A percentile compares a stretch with the other conserved stretches of the same genome.
Conservation (phyloP, 768 basidiomycete species). For the Boletus vinaceobasis region DNA sequence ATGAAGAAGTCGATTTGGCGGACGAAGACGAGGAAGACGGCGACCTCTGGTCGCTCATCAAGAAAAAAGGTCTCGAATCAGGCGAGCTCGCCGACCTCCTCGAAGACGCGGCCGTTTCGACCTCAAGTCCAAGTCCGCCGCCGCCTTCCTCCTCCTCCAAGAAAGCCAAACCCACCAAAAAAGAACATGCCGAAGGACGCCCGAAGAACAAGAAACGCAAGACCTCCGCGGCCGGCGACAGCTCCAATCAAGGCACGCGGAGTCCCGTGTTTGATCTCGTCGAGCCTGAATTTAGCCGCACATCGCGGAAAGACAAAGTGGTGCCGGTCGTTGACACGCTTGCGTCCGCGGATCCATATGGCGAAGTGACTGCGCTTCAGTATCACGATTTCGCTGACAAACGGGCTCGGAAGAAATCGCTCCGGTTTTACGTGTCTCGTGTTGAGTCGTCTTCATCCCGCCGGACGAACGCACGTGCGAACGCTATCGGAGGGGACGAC, state of each 20-base stretch:
- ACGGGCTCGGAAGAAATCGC: slow-evolving; percentile 69
- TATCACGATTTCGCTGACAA: slow-evolving; percentile 81
- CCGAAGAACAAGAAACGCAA: slow-evolving; percentile 64
- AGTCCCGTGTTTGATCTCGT: slow-evolving; percentile 68
- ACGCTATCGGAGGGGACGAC: slow-evolving; percentile 84
- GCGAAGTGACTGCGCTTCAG: slow-evolving; percentile 69
- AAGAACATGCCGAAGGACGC: slow-evolving; percentile 15
- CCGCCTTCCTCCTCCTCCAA: not conserved
- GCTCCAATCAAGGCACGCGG: slow-evolving; percentile 17
- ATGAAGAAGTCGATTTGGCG: slow-evolving; percentile 29
- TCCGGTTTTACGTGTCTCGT: slow-evolving; percentile 91
- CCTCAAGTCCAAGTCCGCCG: slow-evolving; percentile 11
- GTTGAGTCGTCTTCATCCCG: slow-evolving; percentile 80
- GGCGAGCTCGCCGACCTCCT: slow-evolving; percentile 57
- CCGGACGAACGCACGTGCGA: slow-evolving; percentile 67
- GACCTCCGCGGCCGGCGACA: slow-evolving; percentile 24
- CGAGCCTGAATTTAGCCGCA: slow-evolving; percentile 59
- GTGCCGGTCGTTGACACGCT: slow-evolving; percentile 4
- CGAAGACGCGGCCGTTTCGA: slow-evolving; percentile 41
- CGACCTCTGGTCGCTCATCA: slow-evolving; percentile 42
- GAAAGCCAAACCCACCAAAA: slow-evolving; percentile 6
- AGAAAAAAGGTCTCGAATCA: slow-evolving; percentile 36
- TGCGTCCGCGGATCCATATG: slow-evolving; percentile 44
- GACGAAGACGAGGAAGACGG: slow-evolving; percentile 41
- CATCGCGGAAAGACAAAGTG: slow-evolving; percentile 18